Conservation (phyloP, 2,329 filamentous ascomycete genomes). For the Fusarium praegraminearum region DNA sequence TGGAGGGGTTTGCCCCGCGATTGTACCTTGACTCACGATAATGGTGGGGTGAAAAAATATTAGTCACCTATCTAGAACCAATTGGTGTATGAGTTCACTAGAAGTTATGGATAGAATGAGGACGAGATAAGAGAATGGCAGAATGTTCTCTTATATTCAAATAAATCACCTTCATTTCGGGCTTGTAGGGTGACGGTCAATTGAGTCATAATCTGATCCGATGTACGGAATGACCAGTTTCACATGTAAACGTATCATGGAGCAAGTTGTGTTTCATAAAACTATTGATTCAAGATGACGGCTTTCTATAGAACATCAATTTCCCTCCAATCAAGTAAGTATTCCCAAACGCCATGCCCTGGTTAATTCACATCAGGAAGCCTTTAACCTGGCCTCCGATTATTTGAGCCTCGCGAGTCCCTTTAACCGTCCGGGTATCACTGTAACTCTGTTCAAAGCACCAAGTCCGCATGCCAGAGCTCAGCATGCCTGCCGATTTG, state of each 20-base stretch:
- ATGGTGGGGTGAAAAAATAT: conserved; percentile 42
- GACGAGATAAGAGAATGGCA: background rate
- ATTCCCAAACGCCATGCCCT: conserved; percentile 33
- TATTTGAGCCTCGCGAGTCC: background rate
- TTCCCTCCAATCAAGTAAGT: conserved; percentile 2
- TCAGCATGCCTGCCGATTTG: background rate
- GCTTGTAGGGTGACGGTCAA: background rate
- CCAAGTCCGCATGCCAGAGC: background rate
- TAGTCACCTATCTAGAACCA: conserved; percentile 27
- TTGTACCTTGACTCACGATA: conserved; percentile 39
- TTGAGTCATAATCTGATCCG: background rate
- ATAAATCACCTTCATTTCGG: background rate
- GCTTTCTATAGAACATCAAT: background rate
- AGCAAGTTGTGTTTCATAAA: conserved; percentile 3
- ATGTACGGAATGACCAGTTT: background rate
- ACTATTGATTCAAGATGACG: background rate
- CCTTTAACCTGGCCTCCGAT: background rate
- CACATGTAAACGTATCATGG: background rate
- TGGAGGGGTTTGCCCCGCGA: conserved; percentile 41
- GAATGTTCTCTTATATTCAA: background rate
- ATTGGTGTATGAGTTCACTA: background rate
- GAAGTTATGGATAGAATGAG: background rate
- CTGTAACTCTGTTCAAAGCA: background rate
- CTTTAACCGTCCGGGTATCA: conserved; percentile 26
- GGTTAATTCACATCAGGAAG: conserved; percentile 19